These are phyloP conservation scores for Mrakia gelida DNA, from an alignment of 768 basidiomycete genomes.

Conservation along the genomic window DNA sequence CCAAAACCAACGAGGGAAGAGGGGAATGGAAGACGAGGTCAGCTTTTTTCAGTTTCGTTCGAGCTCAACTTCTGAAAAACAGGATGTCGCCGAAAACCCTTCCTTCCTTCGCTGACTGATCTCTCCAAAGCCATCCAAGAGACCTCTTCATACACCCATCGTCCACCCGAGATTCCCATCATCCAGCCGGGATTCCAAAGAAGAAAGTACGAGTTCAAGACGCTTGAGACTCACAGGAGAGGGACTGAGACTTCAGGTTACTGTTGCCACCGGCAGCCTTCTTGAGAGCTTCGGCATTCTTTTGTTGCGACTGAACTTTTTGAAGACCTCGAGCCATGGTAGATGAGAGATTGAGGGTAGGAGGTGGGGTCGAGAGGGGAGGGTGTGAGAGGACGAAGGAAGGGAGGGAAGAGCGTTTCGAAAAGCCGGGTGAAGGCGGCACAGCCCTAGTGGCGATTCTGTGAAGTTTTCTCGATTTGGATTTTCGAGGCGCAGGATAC, in stretches of 20 bases:
- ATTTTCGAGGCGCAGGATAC: not conserved
- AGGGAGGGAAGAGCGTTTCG: not conserved
- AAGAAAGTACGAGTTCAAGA: too few species aligned
- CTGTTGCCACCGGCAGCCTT: slow-evolving; percentile 20
- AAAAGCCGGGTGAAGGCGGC: not conserved
- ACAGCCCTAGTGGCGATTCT: not conserved
- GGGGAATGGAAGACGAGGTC: not conserved
- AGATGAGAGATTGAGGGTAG: not conserved
- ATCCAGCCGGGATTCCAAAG: too few species aligned
- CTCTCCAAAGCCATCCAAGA: not conserved
- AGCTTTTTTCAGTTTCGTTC: not conserved
- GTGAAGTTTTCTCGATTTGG: not conserved
- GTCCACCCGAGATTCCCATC: too few species aligned
- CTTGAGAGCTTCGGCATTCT: slow-evolving; percentile 25
- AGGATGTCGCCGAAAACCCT: too few species aligned
- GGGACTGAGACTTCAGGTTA: slow-evolving; percentile 2
- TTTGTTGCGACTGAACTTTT: slow-evolving; percentile 24
- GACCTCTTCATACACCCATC: too few species aligned
- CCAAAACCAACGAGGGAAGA: not conserved
- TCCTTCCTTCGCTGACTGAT: not conserved
- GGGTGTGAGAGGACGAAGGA: not conserved
- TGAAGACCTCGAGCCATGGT: slow-evolving; percentile 31
- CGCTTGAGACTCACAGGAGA: slow-evolving; percentile 13
- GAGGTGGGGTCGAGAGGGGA: not conserved
- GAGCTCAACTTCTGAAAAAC: not conserved